Evolutionary conservation across 148 eudicot genomes (phyloP), one percentile per base, ranked within the genome.

Genomic region (Euryodendron excelsum): DNA sequence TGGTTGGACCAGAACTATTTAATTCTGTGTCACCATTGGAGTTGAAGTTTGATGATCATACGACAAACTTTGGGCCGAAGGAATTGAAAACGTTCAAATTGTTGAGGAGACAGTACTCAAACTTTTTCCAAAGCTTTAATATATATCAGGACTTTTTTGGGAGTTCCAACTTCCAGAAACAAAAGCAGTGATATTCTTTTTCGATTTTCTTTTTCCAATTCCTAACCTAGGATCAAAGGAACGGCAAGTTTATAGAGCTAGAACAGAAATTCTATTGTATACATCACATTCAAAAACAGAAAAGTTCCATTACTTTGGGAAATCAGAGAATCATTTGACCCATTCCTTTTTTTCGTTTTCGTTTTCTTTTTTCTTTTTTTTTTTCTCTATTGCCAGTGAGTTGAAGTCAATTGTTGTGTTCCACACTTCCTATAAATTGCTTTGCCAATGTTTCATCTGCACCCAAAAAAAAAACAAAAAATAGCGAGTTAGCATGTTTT

Each of bases 1-100:
- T 64, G 73, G 76, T 30, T 6, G 89, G 83, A 55, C 23, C 45
- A 23, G 89, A 86, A 66, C 45, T 84, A 27, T 75, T 88, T 60
- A 82, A 88, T 61, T 72, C 69, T 25, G 53, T 84, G 41, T 82
- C 85, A 44, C 87, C 85, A 6, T 1, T 83, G 65, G 84, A 79
- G 44, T 70, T 86, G 67, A 82, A 82, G 48, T 88, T 88, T 64
- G 74, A 76, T 72, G 82, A 66, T 56, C 21, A 10, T 44, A 3
- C 18, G 18, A 28, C 45, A 27, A 36, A 37, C 30, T 73, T 84
- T 73, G 86, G 84, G 58, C 59, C 64, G 25, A 61, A 68, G 20
- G 84, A 83, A 56, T 20, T 73, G 68, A 70, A 78, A 67, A 15
- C 52, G 2, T 80, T 41, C 75, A 44, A 68, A 60, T 45, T 59